Base-by-base conservation (phyloP, 768 basidiomycete species). In the Kondoa subrosea region DNA sequence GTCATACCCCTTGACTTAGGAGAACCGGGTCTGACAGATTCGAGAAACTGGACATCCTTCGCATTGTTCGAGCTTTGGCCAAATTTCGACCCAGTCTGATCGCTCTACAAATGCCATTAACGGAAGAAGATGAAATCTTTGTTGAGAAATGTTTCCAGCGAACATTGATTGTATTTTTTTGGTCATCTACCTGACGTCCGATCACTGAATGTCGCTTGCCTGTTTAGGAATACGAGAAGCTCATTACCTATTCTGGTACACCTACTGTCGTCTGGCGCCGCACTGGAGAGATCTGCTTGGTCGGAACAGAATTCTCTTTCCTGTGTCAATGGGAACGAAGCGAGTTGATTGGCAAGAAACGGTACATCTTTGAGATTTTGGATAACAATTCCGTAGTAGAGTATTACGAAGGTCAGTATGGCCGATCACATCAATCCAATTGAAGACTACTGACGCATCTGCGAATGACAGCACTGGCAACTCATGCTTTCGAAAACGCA, bases 231-330 rank as follows among this genome's bases (percentile, higher is more conserved):
- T 82, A 96, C 67, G 90, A 95, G 78, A 96, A 95, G 78, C 82
- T 97, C 70, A 95, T 97, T 68, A 91, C 90, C 64, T 95, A 89
- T 77, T 92, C 88, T 73, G 93, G 93, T 14, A 97, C 93, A 31
- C 93, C 93, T 1, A 97, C 93, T 0, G 91, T 92, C 56, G 88
- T 93, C 14, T 99, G 93, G 93, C 85, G 95, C 58, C 83, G 95
- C 64, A 99, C 95, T 25, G 95, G 95, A 73, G 95, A 99, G 79
- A 91, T 99, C 29, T 92, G 91, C 75, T 85, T 95, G 59, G 95
- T 91, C 60, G 92, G 91, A 0, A 88, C 90, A 3, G 95, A 99
- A 78, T 97, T 99, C 75, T 89, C 87, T 76, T 86, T 89, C 82
- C 80, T 99, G 70, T 91, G 90, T 8, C 89, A 87, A 72, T 92